Evolutionary conservation across 306 rosid species (phyloP).

Genomic region (Quercus aquifolioides): DNA sequence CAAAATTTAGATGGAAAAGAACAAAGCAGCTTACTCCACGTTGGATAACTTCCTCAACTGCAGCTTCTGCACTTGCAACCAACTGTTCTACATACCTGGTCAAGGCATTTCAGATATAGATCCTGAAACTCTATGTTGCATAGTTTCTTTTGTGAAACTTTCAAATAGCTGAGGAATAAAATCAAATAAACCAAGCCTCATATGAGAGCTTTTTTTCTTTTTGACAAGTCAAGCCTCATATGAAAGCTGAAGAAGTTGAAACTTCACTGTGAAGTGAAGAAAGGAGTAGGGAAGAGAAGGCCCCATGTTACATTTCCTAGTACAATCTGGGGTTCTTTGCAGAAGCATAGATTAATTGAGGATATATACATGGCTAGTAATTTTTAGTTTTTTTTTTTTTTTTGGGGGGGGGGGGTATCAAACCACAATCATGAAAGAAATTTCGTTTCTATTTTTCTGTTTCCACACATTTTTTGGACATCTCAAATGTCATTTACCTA

Average conservation of each 20-base stretch:
- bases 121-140: slow-evolving; percentile 6
- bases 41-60: slow-evolving; percentile 82
- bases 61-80: slow-evolving; percentile 96
- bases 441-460: background rate
- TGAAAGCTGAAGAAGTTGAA: slow-evolving; percentile 20
- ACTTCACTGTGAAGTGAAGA: slow-evolving; percentile 4
- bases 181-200: slow-evolving; percentile 16
- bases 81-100: slow-evolving; percentile 89
- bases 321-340: background rate
- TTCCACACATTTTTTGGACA: background rate
- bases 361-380: background rate
- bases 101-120: slow-evolving; percentile 21
- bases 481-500: background rate
- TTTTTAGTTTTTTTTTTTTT: background rate
- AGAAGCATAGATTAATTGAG: background rate
- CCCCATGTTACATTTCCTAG: background rate
- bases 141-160: slow-evolving; percentile 4
- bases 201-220: no score
- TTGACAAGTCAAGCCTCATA: slow-evolving; percentile 4
- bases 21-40: slow-evolving; percentile 70
- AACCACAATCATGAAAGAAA: background rate
- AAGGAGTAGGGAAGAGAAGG: slow-evolving; percentile 4
- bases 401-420: background rate
- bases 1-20: slow-evolving; percentile 5
- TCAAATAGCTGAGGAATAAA: slow-evolving; percentile 11